Base-by-base conservation (phyloP, 108 stramenopile genomes). In the Fistulifera solaris region DNA sequence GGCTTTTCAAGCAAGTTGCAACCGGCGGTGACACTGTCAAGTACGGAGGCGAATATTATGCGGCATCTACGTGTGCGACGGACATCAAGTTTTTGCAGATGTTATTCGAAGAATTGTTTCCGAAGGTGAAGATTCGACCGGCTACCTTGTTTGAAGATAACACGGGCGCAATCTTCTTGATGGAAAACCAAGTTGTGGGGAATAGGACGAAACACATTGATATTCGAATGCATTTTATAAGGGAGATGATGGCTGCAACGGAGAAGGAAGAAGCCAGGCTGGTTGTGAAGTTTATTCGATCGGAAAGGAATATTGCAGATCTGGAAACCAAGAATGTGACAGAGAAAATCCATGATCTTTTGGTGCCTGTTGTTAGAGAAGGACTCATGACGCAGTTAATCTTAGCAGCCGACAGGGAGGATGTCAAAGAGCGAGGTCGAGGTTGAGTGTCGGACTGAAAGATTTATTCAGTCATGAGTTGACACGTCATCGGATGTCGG, bases 121-220 rank as follows among this genome's bases (percentile, higher is more conserved):
- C 6, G 8, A 22, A 19, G 19, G 16, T 8, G 5, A 38, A 2
- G 1, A 7, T 23, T 14, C 12, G 16, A 2, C 64, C 57, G 40
- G 58, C n/a, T 18, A 51, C 28, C 3, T 5, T 65, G 25, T 27
- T 51, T 57, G 64, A 58, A 27, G 64, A 65, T 38, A 58, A 65
- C 48, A 58, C 57, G 14, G 64, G 64, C 2, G 56, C 49, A 4
- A 65, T 65, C 2, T 65, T 51, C 24, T 28, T 65, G 24, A 31
- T 51, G 48, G 28, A 65, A 21, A 65, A 65, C 26, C 28, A 58
- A 22, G 21, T 28, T 39, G 58, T 65, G 8, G 58, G 64, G 13
- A 24, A 65, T 23, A 48, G 58, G 58, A 65, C 64, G 48, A 65
- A 65, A 25, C 64, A 65, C 48, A 65, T 58, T 25, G 64, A 59